Evolutionary conservation across 257 asterid genomes (phyloP).

Genomic region (Striga asiatica): DNA sequence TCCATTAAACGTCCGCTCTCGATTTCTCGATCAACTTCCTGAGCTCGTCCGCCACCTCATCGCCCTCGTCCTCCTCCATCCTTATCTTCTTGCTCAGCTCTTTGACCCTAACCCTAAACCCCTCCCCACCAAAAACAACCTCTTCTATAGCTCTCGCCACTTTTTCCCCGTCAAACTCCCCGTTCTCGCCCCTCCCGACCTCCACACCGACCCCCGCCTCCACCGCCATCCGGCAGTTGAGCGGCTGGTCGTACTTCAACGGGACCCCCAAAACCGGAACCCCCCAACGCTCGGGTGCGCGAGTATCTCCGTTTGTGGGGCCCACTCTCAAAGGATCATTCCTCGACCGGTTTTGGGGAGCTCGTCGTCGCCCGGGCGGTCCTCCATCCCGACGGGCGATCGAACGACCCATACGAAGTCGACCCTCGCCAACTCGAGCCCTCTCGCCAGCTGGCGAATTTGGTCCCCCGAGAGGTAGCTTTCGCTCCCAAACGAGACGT

Average conservation of each 20-base stretch:
- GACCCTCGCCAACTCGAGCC: conserved; percentile 14
- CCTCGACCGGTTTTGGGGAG: conserved; percentile 18
- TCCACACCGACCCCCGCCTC: conserved; percentile 30
- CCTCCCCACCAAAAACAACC: conserved; percentile 5
- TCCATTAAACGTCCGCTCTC: no score
- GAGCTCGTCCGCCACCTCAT: no score
- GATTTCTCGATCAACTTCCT: neutral
- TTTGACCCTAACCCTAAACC: neutral
- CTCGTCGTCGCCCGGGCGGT: neutral
- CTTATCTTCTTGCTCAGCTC: neutral
- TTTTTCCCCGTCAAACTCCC: conserved; percentile 18
- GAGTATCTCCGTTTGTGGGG: conserved; percentile 11
- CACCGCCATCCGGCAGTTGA: conserved; percentile 21
- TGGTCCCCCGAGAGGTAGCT: conserved; percentile 11
- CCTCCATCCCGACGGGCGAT: conserved; percentile 3
- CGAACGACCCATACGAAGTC: conserved; percentile 25
- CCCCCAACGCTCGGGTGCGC: conserved; percentile 6
- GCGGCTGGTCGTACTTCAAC: conserved; percentile 33
- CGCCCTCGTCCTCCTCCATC: neutral
- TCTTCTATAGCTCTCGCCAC: conserved; percentile 13
- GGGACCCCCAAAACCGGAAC: conserved; percentile 21
- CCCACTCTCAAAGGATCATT: conserved; percentile 15
- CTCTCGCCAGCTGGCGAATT: conserved; percentile 17
- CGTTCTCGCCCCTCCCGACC: conserved; percentile 19
- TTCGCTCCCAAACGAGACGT: conserved; percentile 27